These are phyloP conservation scores for Neofusicoccum umdonicola DNA, from an alignment of 2,329 filamentous ascomycete species.

Conservation along the genomic window DNA sequence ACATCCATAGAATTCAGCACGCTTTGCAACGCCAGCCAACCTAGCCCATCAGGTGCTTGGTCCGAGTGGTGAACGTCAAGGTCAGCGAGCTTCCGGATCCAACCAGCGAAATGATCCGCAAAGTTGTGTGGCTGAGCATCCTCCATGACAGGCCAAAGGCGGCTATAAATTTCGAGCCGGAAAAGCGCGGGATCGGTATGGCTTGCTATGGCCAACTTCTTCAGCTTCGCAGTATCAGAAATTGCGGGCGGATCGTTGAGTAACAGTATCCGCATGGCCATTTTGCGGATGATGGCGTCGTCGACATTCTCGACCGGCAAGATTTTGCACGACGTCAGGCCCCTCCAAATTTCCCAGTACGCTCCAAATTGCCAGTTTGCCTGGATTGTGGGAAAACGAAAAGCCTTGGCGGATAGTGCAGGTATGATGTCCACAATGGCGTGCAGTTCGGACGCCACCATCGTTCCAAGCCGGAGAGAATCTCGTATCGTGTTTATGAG, in stretches of 20 bases:
- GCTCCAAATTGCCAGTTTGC: neutral
- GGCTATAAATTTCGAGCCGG: neutral
- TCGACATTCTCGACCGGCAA: neutral
- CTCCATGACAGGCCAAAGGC: neutral
- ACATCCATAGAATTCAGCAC: neutral
- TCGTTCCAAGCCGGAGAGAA: constrained; percentile 1
- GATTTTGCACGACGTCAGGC: neutral
- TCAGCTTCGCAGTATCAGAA: neutral
- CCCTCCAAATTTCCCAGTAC: constrained; percentile 13
- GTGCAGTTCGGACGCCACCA: neutral
- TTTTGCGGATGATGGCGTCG: neutral
- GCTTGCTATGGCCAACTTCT: neutral
- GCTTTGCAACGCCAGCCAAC: neutral
- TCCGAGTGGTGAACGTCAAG: neutral
- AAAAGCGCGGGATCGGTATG: neutral
- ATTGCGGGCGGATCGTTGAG: neutral
- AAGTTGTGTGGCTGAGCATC: neutral
- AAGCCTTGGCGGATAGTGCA: neutral
- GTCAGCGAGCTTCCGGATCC: neutral
- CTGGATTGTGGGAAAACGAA: too few species aligned
- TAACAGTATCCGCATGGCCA: neutral
- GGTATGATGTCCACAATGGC: neutral
- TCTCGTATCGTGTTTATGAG: neutral
- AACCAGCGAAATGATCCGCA: neutral
- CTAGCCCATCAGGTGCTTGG: neutral